phyloP scores from a whole-genome alignment of 192 early-diverging fungal genomes.

The Powellomyces hirtus region DNA sequence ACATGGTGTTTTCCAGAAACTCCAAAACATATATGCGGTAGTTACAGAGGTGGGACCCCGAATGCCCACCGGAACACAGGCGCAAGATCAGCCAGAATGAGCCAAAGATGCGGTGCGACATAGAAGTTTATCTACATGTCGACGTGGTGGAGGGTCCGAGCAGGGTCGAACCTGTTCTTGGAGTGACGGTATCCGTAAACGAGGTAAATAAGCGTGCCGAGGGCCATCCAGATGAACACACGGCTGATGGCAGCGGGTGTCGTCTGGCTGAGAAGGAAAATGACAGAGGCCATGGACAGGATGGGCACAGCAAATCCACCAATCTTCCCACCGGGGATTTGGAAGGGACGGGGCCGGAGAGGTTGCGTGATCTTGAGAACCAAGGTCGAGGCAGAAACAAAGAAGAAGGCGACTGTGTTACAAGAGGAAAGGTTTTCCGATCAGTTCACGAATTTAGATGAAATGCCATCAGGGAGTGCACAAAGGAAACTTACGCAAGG shows the following conservation, averaged over 20 bases:
- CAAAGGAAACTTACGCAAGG: conserved; percentile 49
- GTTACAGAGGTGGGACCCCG: no score
- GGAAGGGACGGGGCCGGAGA: conserved; percentile 65
- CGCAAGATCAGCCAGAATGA: no score
- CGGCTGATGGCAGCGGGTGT: conserved; percentile 63
- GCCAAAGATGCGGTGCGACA: no score
- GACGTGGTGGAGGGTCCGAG: neutral
- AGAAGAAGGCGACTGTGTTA: no score
- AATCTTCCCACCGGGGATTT: conserved; percentile 61
- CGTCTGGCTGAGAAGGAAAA: conserved; percentile 42
- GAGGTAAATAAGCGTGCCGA: conserved; percentile 77
- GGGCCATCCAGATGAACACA: conserved; percentile 72
- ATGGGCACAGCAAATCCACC: conserved; percentile 67
- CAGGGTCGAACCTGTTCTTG: neutral
- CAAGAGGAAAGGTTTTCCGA: no score
- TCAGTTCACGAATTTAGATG: conserved; percentile 28
- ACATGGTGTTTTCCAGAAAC: no score
- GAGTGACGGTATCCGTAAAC: conserved; percentile 67
- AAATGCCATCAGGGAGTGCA: neutral
- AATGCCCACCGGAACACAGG: no score
- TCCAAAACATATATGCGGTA: no score
- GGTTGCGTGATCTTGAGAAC: conserved; percentile 67
- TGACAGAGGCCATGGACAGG: neutral
- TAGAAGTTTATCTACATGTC: no score
- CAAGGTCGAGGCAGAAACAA: no score